A percentile compares a stretch with the other conserved stretches of the same genome.
Evolutionary conservation across 257 asterid species (phyloP).

Genomic region (Plantago ovata): DNA sequence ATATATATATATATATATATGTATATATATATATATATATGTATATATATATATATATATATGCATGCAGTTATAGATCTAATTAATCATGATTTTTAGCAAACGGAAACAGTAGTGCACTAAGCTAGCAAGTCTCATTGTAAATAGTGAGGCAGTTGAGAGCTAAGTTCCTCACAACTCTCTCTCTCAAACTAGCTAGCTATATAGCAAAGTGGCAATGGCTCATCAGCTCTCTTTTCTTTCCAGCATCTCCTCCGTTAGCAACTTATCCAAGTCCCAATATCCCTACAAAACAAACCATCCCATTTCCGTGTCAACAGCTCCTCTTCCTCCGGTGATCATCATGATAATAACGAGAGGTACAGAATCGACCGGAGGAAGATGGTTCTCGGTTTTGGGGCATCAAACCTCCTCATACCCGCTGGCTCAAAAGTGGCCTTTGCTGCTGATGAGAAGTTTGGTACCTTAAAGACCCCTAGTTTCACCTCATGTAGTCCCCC

Average conservation of each 20-base stretch:
- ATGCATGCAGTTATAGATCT: no score
- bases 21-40: no score
- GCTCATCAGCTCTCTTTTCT: slow-evolving; percentile 12
- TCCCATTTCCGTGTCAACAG: slow-evolving; percentile 9
- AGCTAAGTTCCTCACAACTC: no score
- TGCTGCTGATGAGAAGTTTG: slow-evolving; percentile 22
- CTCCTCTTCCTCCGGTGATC: neutral
- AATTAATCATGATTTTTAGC: no score
- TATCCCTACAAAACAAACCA: slow-evolving; percentile 14
- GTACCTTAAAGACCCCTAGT: slow-evolving; percentile 27
- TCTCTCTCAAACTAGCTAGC: no score
- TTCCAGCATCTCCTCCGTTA: neutral
- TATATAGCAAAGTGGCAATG: no score
- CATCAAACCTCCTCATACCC: slow-evolving; percentile 23
- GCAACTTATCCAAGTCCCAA: neutral
- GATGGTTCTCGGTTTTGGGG: slow-evolving; percentile 34
- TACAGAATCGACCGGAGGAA: slow-evolving; percentile 32
- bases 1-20: no score
- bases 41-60: no score
- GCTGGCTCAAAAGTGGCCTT: neutral
- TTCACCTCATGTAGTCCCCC: slow-evolving; percentile 24
- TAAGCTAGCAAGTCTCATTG: no score
- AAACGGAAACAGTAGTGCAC: no score
- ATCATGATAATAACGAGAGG: neutral
- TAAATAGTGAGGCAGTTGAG: no score